These are phyloP conservation scores for Epichloe sylvatica DNA, from an alignment of 2,329 filamentous ascomycete genomes.

Conservation along the genomic window DNA sequence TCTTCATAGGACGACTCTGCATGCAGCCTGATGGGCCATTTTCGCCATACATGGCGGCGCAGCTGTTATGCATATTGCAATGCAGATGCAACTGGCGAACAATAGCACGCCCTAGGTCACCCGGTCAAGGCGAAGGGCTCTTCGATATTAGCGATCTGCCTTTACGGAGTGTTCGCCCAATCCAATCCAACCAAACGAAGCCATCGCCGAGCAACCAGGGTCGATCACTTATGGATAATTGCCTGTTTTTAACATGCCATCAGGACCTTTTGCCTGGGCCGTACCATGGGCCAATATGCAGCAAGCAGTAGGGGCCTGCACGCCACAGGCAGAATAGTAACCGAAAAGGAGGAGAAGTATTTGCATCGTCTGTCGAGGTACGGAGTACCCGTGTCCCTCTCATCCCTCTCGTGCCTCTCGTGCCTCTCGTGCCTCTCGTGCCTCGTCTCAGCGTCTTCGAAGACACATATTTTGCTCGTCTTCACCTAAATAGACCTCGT, in stretches of 20 bases:
- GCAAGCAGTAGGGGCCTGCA: background rate
- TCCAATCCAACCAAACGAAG: background rate
- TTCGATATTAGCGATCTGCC: background rate
- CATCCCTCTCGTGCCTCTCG: background rate
- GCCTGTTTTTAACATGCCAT: background rate
- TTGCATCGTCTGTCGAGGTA: background rate
- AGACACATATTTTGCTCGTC: background rate
- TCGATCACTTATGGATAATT: background rate
- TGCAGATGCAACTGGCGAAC: constrained; percentile 7
- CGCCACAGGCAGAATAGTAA: constrained; percentile 2
- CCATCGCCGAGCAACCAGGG: background rate
- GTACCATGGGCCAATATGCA: background rate
- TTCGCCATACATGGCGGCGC: constrained; percentile 30
- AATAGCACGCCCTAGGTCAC: constrained; percentile 1
- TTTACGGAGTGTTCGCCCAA: background rate
- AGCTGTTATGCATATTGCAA: constrained; percentile 13
- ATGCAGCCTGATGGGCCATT: constrained; percentile 18
- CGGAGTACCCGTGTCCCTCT: background rate
- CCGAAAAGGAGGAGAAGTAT: background rate
- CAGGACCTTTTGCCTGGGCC: background rate
- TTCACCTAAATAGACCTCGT: constrained; percentile 4
- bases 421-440: background rate
- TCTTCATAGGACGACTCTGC: constrained; percentile 19
- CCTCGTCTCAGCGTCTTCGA: background rate
- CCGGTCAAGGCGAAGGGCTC: background rate